phyloP scores from a whole-genome alignment of 2,329 filamentous ascomycete genomes.

The Talaromyces atroroseus region DNA sequence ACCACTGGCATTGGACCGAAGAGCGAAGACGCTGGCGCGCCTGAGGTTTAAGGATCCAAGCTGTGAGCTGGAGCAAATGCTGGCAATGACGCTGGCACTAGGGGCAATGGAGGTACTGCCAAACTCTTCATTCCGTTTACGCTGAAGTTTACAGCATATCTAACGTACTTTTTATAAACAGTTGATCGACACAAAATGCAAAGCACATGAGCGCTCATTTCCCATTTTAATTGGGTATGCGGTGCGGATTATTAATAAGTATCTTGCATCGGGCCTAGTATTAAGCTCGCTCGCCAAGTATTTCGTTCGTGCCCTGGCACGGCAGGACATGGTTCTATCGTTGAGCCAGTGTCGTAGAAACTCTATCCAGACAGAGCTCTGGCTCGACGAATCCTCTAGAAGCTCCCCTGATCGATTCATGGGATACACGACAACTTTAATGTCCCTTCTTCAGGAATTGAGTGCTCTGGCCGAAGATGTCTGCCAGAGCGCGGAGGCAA shows the following conservation, averaged over 20 bases:
- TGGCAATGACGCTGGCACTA: conserved; percentile 24
- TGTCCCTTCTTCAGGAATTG: conserved; percentile 26
- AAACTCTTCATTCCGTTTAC: conserved; percentile 3
- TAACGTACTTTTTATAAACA: not conserved
- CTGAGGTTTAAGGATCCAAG: conserved; percentile 20
- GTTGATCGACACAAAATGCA: conserved; percentile 21
- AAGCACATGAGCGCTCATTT: conserved; percentile 21
- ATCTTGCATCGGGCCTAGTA: conserved; percentile 17
- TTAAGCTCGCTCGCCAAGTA: conserved; percentile 27
- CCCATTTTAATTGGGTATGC: conserved; percentile 11
- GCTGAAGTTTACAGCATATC: too few relatives aligned
- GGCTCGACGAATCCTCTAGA: conserved; percentile 21
- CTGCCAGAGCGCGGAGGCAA: not conserved
- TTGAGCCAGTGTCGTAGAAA: conserved; percentile 20
- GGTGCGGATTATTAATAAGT: conserved; percentile 17
- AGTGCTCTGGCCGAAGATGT: conserved; percentile 25
- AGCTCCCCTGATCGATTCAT: conserved; percentile 26
- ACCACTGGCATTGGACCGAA: conserved; percentile 21
- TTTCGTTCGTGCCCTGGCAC: conserved; percentile 27
- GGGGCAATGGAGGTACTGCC: conserved; percentile 28
- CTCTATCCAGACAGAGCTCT: conserved; percentile 21
- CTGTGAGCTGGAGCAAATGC: conserved; percentile 23
- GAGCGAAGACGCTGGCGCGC: conserved; percentile 25
- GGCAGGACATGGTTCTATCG: conserved; percentile 28
- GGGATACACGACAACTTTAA: conserved; percentile 26